A percentile compares a stretch with the other conserved stretches of the same genome.
phyloP scores from a whole-genome alignment of 164 flowering plant species.

The Hamamelis virginiana region DNA sequence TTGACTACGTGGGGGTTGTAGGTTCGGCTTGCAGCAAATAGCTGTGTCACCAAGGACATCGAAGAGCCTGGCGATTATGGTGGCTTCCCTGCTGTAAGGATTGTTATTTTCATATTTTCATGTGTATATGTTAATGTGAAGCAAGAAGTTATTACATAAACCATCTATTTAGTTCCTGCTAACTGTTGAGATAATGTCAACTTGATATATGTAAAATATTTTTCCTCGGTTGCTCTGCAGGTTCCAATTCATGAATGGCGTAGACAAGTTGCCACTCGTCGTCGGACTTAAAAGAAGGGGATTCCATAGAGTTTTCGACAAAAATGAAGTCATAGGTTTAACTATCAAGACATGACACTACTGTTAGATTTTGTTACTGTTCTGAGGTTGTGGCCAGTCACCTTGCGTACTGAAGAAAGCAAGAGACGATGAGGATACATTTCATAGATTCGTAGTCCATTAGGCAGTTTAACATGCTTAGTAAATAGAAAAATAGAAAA shows the following conservation, averaged over 20 bases:
- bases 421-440: neutral
- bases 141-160: neutral
- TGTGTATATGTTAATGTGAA: neutral
- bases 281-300: conserved; percentile 26
- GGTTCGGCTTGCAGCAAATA: conserved; percentile 92
- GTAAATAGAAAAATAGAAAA: neutral
- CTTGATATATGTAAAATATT: neutral
- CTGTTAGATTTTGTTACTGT: neutral
- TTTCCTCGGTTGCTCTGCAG: conserved; percentile 29
- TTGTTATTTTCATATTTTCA: neutral
- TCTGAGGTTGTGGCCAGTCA: neutral
- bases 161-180: neutral
- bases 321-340: neutral
- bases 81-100: conserved; percentile 92
- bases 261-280: conserved; percentile 56
- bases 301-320: neutral
- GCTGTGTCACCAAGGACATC: conserved; percentile 82
- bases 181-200: neutral
- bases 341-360: neutral
- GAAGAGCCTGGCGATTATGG: conserved; percentile 83
- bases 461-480: neutral
- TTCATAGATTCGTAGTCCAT: neutral
- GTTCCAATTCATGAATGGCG: conserved; percentile 76
- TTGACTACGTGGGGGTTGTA: conserved; percentile 23
- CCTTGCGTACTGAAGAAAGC: neutral